Base-by-base conservation (phyloP, 805 yeast species). In the Starmerella roubikii region DNA sequence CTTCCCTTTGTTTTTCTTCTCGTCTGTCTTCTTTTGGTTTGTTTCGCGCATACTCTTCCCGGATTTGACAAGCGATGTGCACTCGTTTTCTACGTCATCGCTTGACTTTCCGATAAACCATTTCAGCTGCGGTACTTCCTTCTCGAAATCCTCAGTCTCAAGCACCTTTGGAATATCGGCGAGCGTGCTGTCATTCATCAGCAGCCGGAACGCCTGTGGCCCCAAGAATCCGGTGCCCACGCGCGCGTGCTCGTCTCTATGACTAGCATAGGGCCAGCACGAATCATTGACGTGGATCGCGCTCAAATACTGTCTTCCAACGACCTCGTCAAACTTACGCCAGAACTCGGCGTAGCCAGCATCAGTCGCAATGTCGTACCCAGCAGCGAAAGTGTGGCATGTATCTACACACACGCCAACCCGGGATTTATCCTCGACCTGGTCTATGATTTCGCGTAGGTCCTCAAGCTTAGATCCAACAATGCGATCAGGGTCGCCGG, bases 351-450 rank as follows among this genome's bases (percentile, higher is more conserved):
- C 64, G 60, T 76, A 81, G 12, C 62, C 55, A 23, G 66, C 73
- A 42, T 68, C 69, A 15, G 69, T 68, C n/a, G 76, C 60, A 33
- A 91, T 68, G 54, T 91, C 96, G 56, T 82, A 86, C 1, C 98
- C 98, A 1, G 97, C 94, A 1, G 97, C 95, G 65, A 82, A 85
- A 0, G 94, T 68, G 58, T 91, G 98, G 56, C 98, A 91, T 0
- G 97, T 91, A 57, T 91, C 98, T 13, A 91, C 68, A 56, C 98
- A 91, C 1, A 91, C 94, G 3, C 98, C 97, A n/a, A 91, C 77
- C 40, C 98, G 67, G 1, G 61, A 55, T 57, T 86, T 86, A 53
- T 85, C 72, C 1, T 84, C 79, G n/a, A 91, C 71, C 66, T 74
- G 54, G 27, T 72, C 78, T 32, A 91, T 83, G 13, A 91, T 86